Evolutionary conservation across 2,329 filamentous ascomycete genomes (phyloP), one percentile per base, ranked within the genome.

Genomic region (Fusarium vanettenii): DNA sequence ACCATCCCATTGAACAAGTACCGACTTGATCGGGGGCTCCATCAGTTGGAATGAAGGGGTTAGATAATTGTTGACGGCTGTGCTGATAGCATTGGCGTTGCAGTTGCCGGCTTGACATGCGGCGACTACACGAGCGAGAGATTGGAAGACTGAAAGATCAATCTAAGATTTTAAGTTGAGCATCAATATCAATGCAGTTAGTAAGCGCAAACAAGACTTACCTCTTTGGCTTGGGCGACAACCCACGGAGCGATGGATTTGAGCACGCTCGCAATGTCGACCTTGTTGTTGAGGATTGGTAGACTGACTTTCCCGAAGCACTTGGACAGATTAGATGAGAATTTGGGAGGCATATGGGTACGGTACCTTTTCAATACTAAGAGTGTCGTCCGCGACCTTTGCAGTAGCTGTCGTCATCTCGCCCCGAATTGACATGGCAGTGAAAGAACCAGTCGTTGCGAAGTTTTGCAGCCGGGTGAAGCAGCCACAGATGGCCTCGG

Each of bases 401-500:
- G 50, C 18, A 5, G 62, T 67, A 5, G n/a, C 27, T 1, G 31
- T 4, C 6, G 25, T 50, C 25, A 67, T 41, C 16, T 48, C 48
- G 1, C 60, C 65, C 3, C 60, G 22, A 6, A 31, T 13, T 2
- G 61, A 64, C 25, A 67, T 48, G 5, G 65, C 62, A 7, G 20
- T 57, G 22, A 64, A 64, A 6, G 35, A n/a, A 8, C 33, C 33
- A 8, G n/a, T 22, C 10, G 16, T 29, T 1, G 16, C n/a, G 4
- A 57, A 27, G 1, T 22, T n/a, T 22, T 57, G 22, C n/a, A 67
- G 9, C 2, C 27, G 25, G 4, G 65, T 50, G 45, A 63, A 67
- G 35, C 59, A 67, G 5, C 29, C 39, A 14, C 65, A 67, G 5
- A 67, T 60, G n/a, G 60, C 48, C 8, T 67, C 41, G 7, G 31